Base-by-base conservation (phyloP, 306 rosid genomes). In the Dryas drummondii region DNA sequence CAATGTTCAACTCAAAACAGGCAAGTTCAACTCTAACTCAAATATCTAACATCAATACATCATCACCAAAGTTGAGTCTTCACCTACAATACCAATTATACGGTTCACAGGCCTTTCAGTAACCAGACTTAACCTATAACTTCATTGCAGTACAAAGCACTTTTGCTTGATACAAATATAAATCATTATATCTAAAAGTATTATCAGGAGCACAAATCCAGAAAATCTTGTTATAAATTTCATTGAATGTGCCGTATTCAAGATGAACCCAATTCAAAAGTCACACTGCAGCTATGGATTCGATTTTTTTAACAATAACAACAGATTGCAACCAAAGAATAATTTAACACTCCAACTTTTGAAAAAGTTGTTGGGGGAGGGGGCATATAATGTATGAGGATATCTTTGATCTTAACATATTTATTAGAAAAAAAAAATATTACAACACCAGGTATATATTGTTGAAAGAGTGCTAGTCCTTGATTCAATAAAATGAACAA, bases 1-100 rank as follows among this genome's bases (percentile, higher is more conserved):
- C 66, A 60, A 22, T 57, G 11, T 13, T 4, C 40, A 22, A 37
- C 40, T 12, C 66, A 60, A 12, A 60, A 37, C 45, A 60, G 19
- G 46, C 66, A 60, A 32, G 45, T 60, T 60, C 45, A 32, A 27
- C 45, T 32, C 66, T 26, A 60, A 17, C 66, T 60, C 66, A 60
- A 60, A 13, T 32, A 60, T 32, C n/a, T 51, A 60, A 32, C 19
- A 60, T 26, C 13, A 11, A 22, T 22, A 22, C 22, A 22, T 22
- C 22, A 22, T 57, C 10, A 57, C 63, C 7, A 26, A 32, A 12
- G 45, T 13, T 14, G 56, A 27, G 32, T 32, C 66, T 60, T 32
- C 66, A 60, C 5, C 19, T 51, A 51, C 17, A 51, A 51, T 12
- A 16, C 56, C 56, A 51, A 51, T 51, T n/a, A 51, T 15, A 6